phyloP scores from a whole-genome alignment of 1,139 yeast species.

The Yamadazyma kanchanaburiensis region DNA sequence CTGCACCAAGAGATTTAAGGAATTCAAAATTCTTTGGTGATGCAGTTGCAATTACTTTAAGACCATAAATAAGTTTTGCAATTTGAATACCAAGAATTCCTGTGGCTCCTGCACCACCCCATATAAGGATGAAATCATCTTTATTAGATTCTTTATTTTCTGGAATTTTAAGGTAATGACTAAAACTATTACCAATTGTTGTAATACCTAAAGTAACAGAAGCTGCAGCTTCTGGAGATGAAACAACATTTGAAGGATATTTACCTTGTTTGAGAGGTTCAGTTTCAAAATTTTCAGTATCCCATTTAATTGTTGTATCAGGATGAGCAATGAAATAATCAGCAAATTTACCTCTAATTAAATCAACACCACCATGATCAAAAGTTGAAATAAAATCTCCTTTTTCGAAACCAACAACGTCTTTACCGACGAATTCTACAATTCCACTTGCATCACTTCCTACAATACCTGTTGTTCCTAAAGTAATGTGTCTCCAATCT shows the following conservation, averaged over 20 bases:
- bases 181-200: constrained; percentile 40
- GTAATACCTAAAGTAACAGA: constrained; percentile 33
- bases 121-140: constrained; percentile 36
- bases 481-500: constrained; percentile 59
- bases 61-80: constrained; percentile 49
- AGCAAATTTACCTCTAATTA: constrained; percentile 19
- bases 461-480: constrained; percentile 38
- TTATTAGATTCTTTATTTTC: constrained; percentile 21
- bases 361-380: constrained; percentile 24
- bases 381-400: constrained; percentile 44
- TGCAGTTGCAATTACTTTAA: constrained; percentile 54
- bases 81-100: constrained; percentile 56
- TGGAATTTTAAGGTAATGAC: constrained; percentile 20
- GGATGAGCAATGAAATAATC: constrained; percentile 18
- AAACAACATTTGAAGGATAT: constrained; percentile 30
- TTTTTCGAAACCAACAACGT: constrained; percentile 48
- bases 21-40: constrained; percentile 40
- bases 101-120: constrained; percentile 63
- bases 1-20: constrained; percentile 56
- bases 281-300: constrained; percentile 2
- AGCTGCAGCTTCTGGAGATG: constrained; percentile 63
- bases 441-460: constrained; percentile 64
- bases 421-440: constrained; percentile 52
- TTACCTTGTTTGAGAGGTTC: constrained; percentile 10
- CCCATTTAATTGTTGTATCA: constrained; percentile 15